Evolutionary conservation across 306 rosid species (phyloP).

Genomic region (Vicia villosa): DNA sequence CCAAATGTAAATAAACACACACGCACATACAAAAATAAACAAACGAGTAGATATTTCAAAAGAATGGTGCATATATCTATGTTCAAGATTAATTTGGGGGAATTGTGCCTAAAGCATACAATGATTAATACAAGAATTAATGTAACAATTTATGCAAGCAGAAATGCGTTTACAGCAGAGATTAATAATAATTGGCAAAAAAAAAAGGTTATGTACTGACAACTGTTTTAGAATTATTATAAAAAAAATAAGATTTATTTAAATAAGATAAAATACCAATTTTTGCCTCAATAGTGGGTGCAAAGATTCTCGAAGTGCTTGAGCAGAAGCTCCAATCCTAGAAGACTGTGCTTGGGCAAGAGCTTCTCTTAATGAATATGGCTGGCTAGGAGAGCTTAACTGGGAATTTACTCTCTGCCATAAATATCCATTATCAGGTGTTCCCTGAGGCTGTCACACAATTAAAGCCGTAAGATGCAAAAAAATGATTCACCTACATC

Average conservation of each 20-base stretch:
- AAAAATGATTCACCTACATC: constrained; percentile 27
- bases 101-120: constrained; percentile 9
- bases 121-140: not conserved
- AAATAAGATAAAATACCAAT: constrained; percentile 56
- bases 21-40: not conserved
- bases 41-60: not conserved
- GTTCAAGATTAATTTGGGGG: constrained; percentile 10
- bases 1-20: constrained; percentile 7
- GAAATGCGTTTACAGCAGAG: not conserved
- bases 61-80: not conserved
- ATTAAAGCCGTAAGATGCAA: constrained; percentile 32
- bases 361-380: constrained; percentile 98
- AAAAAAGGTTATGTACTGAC: constrained; percentile 5
- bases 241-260: not conserved
- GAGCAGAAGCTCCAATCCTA: constrained; percentile 98
- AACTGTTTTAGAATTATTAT: not conserved
- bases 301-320: constrained; percentile 94
- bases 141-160: constrained; percentile 23
- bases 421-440: constrained; percentile 86
- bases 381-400: constrained; percentile 97
- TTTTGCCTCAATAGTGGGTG: constrained; percentile 97
- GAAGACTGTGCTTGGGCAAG: constrained; percentile 99
- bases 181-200: constrained; percentile 1
- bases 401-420: constrained; percentile 99
- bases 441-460: constrained; percentile 87